A percentile compares a stretch with the other conserved stretches of the same genome.
These are phyloP conservation scores for Hypoxylon sp. DNA, from an alignment of 2,329 filamentous ascomycete species.

Conservation along the genomic window DNA sequence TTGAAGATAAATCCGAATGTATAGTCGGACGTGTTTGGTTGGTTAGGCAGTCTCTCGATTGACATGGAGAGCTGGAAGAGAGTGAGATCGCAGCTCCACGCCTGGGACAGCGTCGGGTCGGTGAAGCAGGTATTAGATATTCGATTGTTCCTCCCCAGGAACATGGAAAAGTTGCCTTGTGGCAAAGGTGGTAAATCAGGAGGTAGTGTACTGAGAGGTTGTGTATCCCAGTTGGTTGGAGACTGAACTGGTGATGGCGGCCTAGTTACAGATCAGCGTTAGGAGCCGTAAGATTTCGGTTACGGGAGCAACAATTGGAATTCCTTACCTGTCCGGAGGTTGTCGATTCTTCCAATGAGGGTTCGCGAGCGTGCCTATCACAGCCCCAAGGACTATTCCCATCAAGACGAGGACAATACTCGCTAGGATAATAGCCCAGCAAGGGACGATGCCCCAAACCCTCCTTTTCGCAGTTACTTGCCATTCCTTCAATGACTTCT, in stretches of 20 bases:
- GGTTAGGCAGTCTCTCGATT: slow-evolving; percentile 51
- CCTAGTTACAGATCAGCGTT: slow-evolving; percentile 39
- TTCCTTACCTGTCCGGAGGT: slow-evolving; percentile 38
- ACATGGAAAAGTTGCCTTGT: slow-evolving; percentile 68
- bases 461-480: slow-evolving; percentile 66
- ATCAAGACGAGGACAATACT: slow-evolving; percentile 63
- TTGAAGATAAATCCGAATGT: slow-evolving; percentile 57
- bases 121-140: slow-evolving; percentile 68
- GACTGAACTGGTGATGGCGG: slow-evolving; percentile 28
- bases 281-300: not conserved
- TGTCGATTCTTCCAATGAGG: slow-evolving; percentile 45
- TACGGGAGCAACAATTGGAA: not conserved
- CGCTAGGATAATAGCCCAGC: slow-evolving; percentile 70
- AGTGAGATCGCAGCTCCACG: slow-evolving; percentile 73
- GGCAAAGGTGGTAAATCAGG: slow-evolving; percentile 64
- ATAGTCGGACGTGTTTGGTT: slow-evolving; percentile 55
- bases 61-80: slow-evolving; percentile 60
- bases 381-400: slow-evolving; percentile 67
- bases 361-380: slow-evolving; percentile 63
- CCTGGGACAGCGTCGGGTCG: slow-evolving; percentile 64
- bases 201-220: slow-evolving; percentile 64
- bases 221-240: slow-evolving; percentile 62
- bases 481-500: slow-evolving; percentile 62
- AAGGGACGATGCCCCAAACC: slow-evolving; percentile 70
- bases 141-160: slow-evolving; percentile 61